Percentiles rank a stretch among this genome's conserved stretches.
phyloP scores from a whole-genome alignment of 371 early-diverging fungal genomes.

The Globomyces sp. region DNA sequence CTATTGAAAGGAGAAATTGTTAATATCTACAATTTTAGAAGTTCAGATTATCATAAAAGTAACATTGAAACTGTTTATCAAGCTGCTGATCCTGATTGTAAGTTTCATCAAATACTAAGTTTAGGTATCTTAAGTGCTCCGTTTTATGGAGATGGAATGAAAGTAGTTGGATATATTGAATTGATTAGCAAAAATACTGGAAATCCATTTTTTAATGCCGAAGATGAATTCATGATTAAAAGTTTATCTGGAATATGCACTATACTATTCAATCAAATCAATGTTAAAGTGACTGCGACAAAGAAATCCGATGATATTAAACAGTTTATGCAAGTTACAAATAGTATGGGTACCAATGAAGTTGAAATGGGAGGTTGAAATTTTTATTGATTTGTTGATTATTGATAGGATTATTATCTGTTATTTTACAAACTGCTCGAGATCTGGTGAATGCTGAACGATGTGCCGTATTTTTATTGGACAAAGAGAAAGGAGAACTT shows the following conservation, averaged over 20 bases:
- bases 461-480: conserved; percentile 49
- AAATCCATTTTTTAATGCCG: conserved; percentile 42
- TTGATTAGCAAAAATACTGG: conserved; percentile 36
- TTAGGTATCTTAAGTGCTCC: conserved; percentile 35
- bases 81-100: conserved; percentile 31
- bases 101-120: not conserved
- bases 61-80: conserved; percentile 32
- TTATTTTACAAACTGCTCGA: conserved; percentile 51
- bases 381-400: too few species aligned
- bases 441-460: conserved; percentile 51
- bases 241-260: conserved; percentile 36
- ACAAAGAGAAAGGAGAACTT: conserved; percentile 44
- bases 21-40: conserved; percentile 43
- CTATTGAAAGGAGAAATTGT: conserved; percentile 36
- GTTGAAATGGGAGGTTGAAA: conserved; percentile 38
- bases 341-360: conserved; percentile 41
- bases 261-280: conserved; percentile 25
- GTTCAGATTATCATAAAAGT: conserved; percentile 35
- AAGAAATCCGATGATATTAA: conserved; percentile 40
- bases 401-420: conserved; percentile 24
- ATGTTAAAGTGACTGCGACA: conserved; percentile 15
- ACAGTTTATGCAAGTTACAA: conserved; percentile 40
- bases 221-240: conserved; percentile 44
- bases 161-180: conserved; percentile 40
- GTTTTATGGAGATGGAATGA: conserved; percentile 20